A percentile compares a stretch with the other conserved stretches of the same genome.
These are phyloP conservation scores for Blastocystis sp. DNA, from an alignment of 352 stramenopile species.

Conservation along the genomic window DNA sequence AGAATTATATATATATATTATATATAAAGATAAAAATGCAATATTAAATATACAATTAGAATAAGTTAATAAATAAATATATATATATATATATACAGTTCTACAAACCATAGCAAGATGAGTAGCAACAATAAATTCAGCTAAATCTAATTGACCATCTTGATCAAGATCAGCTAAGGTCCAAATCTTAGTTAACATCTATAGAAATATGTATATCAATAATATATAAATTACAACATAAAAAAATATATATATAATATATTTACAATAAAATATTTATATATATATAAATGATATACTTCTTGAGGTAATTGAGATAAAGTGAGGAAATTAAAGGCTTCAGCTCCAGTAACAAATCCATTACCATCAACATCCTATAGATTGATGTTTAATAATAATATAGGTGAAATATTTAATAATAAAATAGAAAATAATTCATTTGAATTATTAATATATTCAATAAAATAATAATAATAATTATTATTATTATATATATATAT, in stretches of 20 bases:
- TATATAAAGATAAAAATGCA: no score
- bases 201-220: no score
- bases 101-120: conserved; percentile 26
- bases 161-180: conserved; percentile 20
- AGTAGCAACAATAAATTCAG: conserved; percentile 16
- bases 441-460: no score
- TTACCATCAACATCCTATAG: conserved; percentile 28
- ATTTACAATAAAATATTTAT: conserved; percentile 3
- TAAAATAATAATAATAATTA: no score
- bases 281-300: background rate
- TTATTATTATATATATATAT: no score
- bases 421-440: no score
- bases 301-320: no score
- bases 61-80: background rate
- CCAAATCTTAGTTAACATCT: conserved; percentile 30
- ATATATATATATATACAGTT: background rate
- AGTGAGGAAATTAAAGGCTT: conserved; percentile 23
- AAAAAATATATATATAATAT: conserved; percentile 20
- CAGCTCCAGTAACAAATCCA: conserved; percentile 5
- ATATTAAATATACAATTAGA: no score
- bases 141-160: conserved; percentile 12
- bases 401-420: no score
- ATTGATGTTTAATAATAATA: no score
- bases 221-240: conserved; percentile 19
- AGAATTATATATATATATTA: no score